These are phyloP conservation scores for Solanum gandarillasii DNA, from an alignment of 257 asterid genomes.

Conservation along the genomic window DNA sequence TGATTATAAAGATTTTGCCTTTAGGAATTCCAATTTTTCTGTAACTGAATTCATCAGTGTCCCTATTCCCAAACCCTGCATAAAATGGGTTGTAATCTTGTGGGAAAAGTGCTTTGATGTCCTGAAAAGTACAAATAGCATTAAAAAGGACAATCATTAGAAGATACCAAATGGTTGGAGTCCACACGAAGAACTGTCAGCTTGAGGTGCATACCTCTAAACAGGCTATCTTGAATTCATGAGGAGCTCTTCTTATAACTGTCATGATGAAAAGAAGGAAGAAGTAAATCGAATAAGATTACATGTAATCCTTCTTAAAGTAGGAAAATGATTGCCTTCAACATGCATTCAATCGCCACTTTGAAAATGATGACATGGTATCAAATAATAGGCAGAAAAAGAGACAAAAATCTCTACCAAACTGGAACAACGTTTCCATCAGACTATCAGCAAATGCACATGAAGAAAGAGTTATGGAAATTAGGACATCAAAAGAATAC, in stretches of 20 bases:
- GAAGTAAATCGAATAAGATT: background rate
- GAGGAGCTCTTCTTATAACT: slow-evolving; percentile 99
- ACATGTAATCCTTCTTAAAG: background rate
- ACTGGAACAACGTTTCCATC: background rate
- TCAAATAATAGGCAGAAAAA: background rate
- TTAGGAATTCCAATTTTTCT: slow-evolving; percentile 95
- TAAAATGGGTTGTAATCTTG: slow-evolving; percentile 90
- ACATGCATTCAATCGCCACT: background rate
- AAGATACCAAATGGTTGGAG: background rate
- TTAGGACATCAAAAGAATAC: background rate
- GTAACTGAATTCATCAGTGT: slow-evolving; percentile 96
- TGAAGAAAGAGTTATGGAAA: background rate
- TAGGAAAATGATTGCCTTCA: background rate
- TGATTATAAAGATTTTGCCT: slow-evolving; percentile 94
- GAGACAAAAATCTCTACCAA: background rate
- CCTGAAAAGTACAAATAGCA: slow-evolving; percentile 38
- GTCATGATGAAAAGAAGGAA: slow-evolving; percentile 15
- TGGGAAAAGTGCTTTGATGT: slow-evolving; percentile 90
- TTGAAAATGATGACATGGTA: background rate
- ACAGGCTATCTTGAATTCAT: slow-evolving; percentile 98
- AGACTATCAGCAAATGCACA: background rate
- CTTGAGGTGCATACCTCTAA: slow-evolving; percentile 55
- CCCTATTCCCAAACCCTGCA: slow-evolving; percentile 98
- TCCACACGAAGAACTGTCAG: background rate
- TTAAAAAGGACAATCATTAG: background rate